A percentile compares a stretch with the other conserved stretches of the same genome.
These are phyloP conservation scores for Cladophialophora immunda DNA, from an alignment of 2,329 filamentous ascomycete species.

Conservation along the genomic window DNA sequence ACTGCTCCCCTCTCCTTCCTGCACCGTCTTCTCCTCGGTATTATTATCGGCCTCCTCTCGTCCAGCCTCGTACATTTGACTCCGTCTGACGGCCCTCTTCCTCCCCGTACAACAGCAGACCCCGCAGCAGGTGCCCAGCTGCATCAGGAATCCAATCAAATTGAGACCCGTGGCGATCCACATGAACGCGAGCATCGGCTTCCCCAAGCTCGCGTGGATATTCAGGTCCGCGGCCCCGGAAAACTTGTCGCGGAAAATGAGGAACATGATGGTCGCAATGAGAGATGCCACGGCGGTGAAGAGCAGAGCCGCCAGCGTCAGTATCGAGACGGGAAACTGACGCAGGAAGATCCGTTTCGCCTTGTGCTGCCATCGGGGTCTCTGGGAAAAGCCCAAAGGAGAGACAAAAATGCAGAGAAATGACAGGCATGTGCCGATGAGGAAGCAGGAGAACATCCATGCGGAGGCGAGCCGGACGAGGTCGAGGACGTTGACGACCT, in stretches of 20 bases:
- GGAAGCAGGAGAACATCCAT: slow-evolving; percentile 90
- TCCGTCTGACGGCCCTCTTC: slow-evolving; percentile 32
- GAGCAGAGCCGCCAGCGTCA: slow-evolving; percentile 73
- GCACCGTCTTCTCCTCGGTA: not conserved
- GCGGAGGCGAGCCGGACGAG: slow-evolving; percentile 78
- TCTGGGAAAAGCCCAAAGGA: slow-evolving; percentile 59
- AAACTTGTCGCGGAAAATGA: slow-evolving; percentile 81
- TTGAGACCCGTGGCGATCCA: slow-evolving; percentile 78
- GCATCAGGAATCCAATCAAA: slow-evolving; percentile 75
- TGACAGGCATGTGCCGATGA: slow-evolving; percentile 74
- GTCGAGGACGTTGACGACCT: slow-evolving; percentile 76
- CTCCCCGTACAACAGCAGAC: slow-evolving; percentile 53
- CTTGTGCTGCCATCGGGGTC: slow-evolving; percentile 47
- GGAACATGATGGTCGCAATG: slow-evolving; percentile 83
- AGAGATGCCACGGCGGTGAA: slow-evolving; percentile 74
- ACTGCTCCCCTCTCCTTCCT: not conserved
- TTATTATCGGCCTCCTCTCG: not conserved
- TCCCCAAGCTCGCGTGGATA: slow-evolving; percentile 74
- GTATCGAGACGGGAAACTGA: slow-evolving; percentile 72
- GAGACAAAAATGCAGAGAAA: slow-evolving; percentile 74
- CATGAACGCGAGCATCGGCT: slow-evolving; percentile 84
- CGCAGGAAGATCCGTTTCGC: slow-evolving; percentile 51
- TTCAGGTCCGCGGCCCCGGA: slow-evolving; percentile 74
- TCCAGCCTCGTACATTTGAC: slow-evolving; percentile 7
- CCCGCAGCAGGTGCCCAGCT: slow-evolving; percentile 80